Evolutionary conservation across 108 stramenopile genomes (phyloP).

Genomic region (Epithemia pelagica): DNA sequence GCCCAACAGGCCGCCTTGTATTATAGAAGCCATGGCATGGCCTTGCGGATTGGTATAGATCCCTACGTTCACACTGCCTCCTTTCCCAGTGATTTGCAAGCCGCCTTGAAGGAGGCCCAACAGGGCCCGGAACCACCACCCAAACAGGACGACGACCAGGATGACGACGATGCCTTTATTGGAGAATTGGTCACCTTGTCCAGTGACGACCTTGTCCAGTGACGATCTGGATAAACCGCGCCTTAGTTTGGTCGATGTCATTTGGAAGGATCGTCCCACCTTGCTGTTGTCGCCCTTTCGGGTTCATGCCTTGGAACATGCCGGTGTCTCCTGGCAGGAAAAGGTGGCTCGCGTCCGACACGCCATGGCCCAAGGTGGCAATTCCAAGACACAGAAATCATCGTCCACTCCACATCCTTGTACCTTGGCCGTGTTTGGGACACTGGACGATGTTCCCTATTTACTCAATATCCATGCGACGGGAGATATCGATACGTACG

Average conservation of each 20-base stretch:
- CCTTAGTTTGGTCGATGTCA: conserved; percentile 89
- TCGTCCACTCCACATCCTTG: not conserved
- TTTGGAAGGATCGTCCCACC: conserved; percentile 83
- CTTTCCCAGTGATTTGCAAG: conserved; percentile 65
- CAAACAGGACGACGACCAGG: conserved; percentile 13
- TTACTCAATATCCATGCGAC: conserved; percentile 89
- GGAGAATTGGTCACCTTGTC: conserved; percentile 50
- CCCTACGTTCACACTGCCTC: conserved; percentile 69
- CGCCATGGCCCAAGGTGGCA: conserved; percentile 63
- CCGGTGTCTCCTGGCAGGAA: conserved; percentile 69
- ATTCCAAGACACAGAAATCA: conserved; percentile 37
- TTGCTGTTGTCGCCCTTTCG: conserved; percentile 74
- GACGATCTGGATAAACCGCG: too few species aligned
- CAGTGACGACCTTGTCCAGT: too few species aligned
- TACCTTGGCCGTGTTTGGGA: conserved; percentile 78
- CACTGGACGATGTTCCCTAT: conserved; percentile 95
- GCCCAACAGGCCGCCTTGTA: conserved; percentile 36
- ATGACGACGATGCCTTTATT: conserved; percentile 26
- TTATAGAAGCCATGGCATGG: conserved; percentile 14
- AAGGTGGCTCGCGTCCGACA: conserved; percentile 74
- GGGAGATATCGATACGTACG: conserved; percentile 79
- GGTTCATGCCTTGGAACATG: conserved; percentile 85
- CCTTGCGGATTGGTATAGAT: conserved; percentile 65
- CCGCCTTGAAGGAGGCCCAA: conserved; percentile 46
- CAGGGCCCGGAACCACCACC: not conserved